Percentiles rank a stretch among this genome's conserved stretches.
Evolutionary conservation across 2,329 filamentous ascomycete genomes (phyloP).

Genomic region (Colletotrichum falcatum): DNA sequence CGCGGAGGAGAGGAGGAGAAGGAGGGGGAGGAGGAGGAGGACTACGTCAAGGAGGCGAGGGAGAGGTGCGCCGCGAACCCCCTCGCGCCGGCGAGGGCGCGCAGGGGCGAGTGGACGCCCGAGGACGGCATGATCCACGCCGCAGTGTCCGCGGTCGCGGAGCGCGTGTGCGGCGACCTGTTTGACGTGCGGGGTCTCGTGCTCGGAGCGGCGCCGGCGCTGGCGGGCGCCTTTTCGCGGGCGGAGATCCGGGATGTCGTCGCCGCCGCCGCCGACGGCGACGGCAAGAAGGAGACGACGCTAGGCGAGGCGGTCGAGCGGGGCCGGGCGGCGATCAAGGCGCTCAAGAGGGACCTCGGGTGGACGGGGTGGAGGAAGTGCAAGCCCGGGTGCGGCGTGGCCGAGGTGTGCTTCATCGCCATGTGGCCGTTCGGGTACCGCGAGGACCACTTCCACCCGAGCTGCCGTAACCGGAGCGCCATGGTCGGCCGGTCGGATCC

Average conservation of each 20-base stretch:
- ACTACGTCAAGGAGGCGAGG: constrained; percentile 52
- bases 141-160: constrained; percentile 55
- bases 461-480: constrained; percentile 34
- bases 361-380: constrained; percentile 73
- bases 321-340: constrained; percentile 40
- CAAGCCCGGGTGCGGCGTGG: constrained; percentile 58
- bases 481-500: background rate
- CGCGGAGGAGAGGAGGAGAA: constrained; percentile 44
- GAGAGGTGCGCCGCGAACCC: constrained; percentile 62
- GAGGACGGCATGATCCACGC: constrained; percentile 60
- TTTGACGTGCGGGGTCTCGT: constrained; percentile 17
- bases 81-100: constrained; percentile 48
- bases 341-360: constrained; percentile 61
- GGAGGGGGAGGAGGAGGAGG: constrained; percentile 47
- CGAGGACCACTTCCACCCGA: constrained; percentile 61
- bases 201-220: constrained; percentile 16
- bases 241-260: constrained; percentile 2
- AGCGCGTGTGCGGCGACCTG: constrained; percentile 52
- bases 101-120: constrained; percentile 48
- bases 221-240: background rate
- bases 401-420: constrained; percentile 71
- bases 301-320: constrained; percentile 12
- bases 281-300: background rate
- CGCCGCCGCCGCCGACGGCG: background rate
- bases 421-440: constrained; percentile 71